Evolutionary conservation across 306 rosid genomes (phyloP).

Genomic region (Corylus avellana): DNA sequence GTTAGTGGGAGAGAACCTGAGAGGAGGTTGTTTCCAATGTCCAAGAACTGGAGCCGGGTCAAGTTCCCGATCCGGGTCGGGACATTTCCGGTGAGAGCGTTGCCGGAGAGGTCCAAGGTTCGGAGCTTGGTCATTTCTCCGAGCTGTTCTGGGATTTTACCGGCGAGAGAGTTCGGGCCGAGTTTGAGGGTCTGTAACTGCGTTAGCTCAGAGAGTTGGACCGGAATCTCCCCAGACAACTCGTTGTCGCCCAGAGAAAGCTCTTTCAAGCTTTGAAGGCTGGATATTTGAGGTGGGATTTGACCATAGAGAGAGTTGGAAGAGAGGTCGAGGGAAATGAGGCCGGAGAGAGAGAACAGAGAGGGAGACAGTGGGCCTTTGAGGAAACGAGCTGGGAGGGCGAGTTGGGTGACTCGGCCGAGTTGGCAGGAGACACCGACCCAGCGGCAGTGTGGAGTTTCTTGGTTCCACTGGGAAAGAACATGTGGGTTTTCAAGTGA

Average conservation of each 20-base stretch:
- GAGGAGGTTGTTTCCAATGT: constrained; percentile 69
- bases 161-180: constrained; percentile 55
- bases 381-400: constrained; percentile 54
- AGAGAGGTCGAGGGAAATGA: constrained; percentile 64
- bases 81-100: constrained; percentile 55
- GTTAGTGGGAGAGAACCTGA: constrained; percentile 70
- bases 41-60: constrained; percentile 58
- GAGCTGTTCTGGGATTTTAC: constrained; percentile 59
- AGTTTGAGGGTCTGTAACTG: constrained; percentile 55
- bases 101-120: constrained; percentile 72
- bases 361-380: constrained; percentile 49
- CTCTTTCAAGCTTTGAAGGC: constrained; percentile 35
- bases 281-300: constrained; percentile 46
- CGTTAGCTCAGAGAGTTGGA: constrained; percentile 38
- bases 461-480: constrained; percentile 57
- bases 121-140: constrained; percentile 40
- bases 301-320: constrained; percentile 59
- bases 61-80: constrained; percentile 69
- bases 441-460: constrained; percentile 73
- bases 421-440: constrained; percentile 65
- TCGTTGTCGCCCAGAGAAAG: constrained; percentile 42
- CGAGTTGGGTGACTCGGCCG: constrained; percentile 67
- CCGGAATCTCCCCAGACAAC: constrained; percentile 44
- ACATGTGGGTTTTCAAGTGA: constrained; percentile 45
- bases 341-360: constrained; percentile 48